Conservation (phyloP, 129 eudicot species). For the Glebionis coronaria region DNA sequence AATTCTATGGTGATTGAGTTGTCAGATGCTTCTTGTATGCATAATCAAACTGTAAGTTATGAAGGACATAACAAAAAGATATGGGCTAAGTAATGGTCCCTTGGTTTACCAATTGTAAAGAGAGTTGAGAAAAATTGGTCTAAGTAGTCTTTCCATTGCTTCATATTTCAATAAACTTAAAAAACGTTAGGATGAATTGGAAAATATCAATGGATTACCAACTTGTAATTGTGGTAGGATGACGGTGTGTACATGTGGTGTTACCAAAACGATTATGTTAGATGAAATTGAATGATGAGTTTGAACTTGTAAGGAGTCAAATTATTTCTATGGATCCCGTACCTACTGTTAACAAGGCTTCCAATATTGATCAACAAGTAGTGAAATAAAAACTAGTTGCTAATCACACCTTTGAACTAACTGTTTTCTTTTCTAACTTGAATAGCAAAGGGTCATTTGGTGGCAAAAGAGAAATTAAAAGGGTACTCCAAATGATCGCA, state of each 20-base stretch:
- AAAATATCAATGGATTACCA: not conserved
- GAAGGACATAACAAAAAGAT: not conserved
- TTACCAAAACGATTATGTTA: not conserved
- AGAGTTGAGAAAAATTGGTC: not conserved
- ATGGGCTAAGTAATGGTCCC: not conserved
- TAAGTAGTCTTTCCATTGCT: not conserved
- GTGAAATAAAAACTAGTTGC: not conserved
- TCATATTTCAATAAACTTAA: no score
- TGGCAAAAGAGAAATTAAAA: not conserved
- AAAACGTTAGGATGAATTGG: not conserved
- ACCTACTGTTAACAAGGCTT: not conserved
- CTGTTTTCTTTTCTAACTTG: no score
- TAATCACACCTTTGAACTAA: not conserved
- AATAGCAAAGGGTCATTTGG: not conserved
- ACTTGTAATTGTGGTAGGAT: not conserved
- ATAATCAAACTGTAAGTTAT: not conserved
- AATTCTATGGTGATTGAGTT: not conserved
- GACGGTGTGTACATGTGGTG: not conserved
- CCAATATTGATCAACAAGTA: not conserved
- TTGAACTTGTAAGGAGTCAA: not conserved
- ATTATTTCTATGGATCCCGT: not conserved
- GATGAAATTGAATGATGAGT: not conserved
- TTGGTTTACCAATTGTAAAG: not conserved
- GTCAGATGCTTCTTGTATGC: not conserved
- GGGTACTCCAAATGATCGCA: no score